Percentiles rank a stretch among this genome's conserved stretches.
These are phyloP conservation scores for Thelonectria rubi DNA, from an alignment of 2,329 filamentous ascomycete genomes.

Conservation along the genomic window DNA sequence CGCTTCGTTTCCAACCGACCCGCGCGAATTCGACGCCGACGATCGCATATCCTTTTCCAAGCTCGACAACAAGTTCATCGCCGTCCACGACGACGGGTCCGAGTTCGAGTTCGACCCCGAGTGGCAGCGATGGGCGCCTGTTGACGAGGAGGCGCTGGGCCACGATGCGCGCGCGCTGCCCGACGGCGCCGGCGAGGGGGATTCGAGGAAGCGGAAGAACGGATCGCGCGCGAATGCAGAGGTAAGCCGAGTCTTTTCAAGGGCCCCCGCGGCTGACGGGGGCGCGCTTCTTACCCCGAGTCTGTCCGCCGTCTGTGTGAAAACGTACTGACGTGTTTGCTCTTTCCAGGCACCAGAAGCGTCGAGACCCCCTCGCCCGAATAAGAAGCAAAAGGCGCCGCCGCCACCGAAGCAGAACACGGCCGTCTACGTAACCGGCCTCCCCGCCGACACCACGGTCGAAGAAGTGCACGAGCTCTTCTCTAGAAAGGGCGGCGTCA, in stretches of 20 bases:
- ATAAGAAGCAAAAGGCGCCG: constrained; percentile 58
- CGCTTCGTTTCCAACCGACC: constrained; percentile 64
- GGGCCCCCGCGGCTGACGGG: background rate
- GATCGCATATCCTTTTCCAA: constrained; percentile 88
- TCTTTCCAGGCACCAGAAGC: constrained; percentile 35
- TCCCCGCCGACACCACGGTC: constrained; percentile 80
- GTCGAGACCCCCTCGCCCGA: constrained; percentile 52
- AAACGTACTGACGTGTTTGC: constrained; percentile 22
- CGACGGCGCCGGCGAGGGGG: constrained; percentile 42
- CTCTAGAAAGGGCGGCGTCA: constrained; percentile 84
- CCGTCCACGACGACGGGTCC: constrained; percentile 83
- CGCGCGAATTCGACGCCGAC: constrained; percentile 77
- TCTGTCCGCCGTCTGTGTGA: background rate
- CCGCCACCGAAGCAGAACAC: constrained; percentile 75
- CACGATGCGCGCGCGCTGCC: constrained; percentile 53
- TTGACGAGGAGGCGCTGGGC: constrained; percentile 55
- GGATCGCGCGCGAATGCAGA: constrained; percentile 50
- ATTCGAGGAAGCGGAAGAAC: constrained; percentile 55
- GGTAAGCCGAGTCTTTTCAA: constrained; percentile 48
- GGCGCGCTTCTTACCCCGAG: background rate
- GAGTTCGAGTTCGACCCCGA: constrained; percentile 84
- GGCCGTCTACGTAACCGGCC: constrained; percentile 88
- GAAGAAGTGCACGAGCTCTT: constrained; percentile 87
- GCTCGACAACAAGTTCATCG: constrained; percentile 81
- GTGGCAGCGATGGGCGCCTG: constrained; percentile 78